phyloP scores from a whole-genome alignment of 805 yeast species.

The Suhomyces sp. region DNA sequence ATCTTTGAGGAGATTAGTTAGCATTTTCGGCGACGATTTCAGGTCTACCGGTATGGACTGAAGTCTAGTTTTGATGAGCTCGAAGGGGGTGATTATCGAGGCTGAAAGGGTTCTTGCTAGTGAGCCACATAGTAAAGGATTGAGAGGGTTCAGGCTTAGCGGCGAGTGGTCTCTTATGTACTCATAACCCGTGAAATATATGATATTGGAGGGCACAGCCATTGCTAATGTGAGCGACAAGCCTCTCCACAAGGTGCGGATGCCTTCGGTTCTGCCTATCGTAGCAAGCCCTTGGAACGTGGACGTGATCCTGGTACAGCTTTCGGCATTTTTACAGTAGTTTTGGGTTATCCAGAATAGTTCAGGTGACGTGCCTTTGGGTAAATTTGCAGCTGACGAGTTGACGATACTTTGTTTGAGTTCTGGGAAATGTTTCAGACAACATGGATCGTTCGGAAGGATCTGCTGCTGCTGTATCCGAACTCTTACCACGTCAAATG shows the following conservation, averaged over 20 bases:
- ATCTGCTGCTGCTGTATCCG: conserved; percentile 75
- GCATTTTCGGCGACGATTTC: conserved; percentile 24
- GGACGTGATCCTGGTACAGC: conserved; percentile 55
- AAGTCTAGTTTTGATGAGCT: conserved; percentile 79
- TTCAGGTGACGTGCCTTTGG: conserved; percentile 15
- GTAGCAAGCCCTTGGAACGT: conserved; percentile 71
- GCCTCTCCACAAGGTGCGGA: conserved; percentile 82
- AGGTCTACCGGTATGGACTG: conserved; percentile 74
- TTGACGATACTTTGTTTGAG: background rate
- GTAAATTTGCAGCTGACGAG: background rate
- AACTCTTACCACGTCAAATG: conserved; percentile 76
- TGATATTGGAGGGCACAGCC: conserved; percentile 91
- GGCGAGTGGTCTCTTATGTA: conserved; percentile 71
- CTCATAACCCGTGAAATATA: conserved; percentile 93
- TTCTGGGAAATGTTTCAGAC: conserved; percentile 16
- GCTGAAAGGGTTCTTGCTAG: conserved; percentile 82
- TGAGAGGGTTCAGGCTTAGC: conserved; percentile 45
- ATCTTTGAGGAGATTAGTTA: conserved; percentile 51
- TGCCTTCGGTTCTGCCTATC: conserved; percentile 72
- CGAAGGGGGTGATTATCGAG: conserved; percentile 81
- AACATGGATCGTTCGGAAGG: conserved; percentile 36
- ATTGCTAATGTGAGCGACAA: conserved; percentile 75
- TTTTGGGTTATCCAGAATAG: conserved; percentile 34
- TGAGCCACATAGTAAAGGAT: conserved; percentile 84
- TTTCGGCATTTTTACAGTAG: conserved; percentile 34